These are phyloP conservation scores for Blastocrithidia nonstop DNA, from an alignment of 208 protist species.

Conservation along the genomic window DNA sequence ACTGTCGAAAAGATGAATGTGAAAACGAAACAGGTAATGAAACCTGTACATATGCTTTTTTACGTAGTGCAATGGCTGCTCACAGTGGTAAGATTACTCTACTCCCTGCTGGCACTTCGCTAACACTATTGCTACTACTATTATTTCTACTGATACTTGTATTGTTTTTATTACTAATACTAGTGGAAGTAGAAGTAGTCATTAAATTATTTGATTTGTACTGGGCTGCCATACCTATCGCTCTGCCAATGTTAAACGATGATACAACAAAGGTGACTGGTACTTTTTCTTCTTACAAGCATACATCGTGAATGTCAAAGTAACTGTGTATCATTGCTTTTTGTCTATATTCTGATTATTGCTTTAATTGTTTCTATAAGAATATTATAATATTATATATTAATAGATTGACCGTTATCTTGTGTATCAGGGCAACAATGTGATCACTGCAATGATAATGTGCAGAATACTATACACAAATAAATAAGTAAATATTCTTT, in stretches of 20 bases:
- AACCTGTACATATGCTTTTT: slow-evolving; percentile 24
- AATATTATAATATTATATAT: too few relatives aligned
- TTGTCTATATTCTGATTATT: not conserved
- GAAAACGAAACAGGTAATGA: slow-evolving; percentile 31
- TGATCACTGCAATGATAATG: too few relatives aligned
- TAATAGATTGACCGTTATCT: too few relatives aligned
- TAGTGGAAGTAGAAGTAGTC: too few relatives aligned
- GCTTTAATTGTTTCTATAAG: not conserved
- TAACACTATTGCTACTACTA: slow-evolving; percentile 18
- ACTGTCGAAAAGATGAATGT: slow-evolving; percentile 54
- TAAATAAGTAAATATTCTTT: too few relatives aligned
- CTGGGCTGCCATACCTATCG: slow-evolving; percentile 20
- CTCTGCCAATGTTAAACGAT: slow-evolving; percentile 31
- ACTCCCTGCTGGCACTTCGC: slow-evolving; percentile 31
- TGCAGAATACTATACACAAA: too few relatives aligned
- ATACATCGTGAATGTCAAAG: slow-evolving; percentile 50
- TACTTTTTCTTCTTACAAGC: slow-evolving; percentile 25
- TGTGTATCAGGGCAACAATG: too few relatives aligned
- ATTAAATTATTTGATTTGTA: too few relatives aligned
- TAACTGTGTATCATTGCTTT: slow-evolving; percentile 43
- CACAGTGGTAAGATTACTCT: slow-evolving; percentile 40
- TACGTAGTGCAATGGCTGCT: slow-evolving; percentile 33
- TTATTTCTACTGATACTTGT: too few relatives aligned
- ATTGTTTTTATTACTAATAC: too few relatives aligned
- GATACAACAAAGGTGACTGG: slow-evolving; percentile 34